A percentile compares a stretch with the other conserved stretches of the same genome.
Evolutionary conservation across 441 rosid genomes (phyloP).

Genomic region (Populus hybrid): DNA sequence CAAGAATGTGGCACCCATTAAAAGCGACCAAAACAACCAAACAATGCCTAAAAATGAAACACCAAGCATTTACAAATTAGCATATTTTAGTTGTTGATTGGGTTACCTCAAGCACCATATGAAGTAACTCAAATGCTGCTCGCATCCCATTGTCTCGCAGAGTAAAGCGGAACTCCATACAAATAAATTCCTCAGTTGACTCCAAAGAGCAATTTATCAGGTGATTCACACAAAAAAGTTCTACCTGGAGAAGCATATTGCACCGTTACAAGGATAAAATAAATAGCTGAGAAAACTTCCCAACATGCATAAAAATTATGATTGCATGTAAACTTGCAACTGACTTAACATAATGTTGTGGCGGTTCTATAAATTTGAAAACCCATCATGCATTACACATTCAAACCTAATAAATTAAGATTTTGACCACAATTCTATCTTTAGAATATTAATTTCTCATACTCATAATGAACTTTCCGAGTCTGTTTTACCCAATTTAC

Average conservation of each 20-base stretch:
- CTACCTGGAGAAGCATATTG: conserved; percentile 55
- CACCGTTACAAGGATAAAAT: background rate
- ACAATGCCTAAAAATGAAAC: conserved; percentile 5
- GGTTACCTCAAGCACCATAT: conserved; percentile 99
- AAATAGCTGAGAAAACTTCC: background rate
- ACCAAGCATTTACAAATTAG: background rate
- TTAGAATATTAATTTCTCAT: background rate
- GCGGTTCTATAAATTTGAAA: background rate
- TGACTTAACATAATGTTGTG: background rate
- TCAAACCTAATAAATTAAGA: background rate
- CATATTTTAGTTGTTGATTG: conserved; percentile 10
- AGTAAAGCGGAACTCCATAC: conserved; percentile 99
- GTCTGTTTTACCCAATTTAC: background rate
- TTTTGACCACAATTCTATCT: background rate
- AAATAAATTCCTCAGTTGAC: conserved; percentile 97
- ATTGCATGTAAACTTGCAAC: background rate
- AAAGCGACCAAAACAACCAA: background rate
- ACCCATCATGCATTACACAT: background rate
- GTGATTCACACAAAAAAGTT: conserved; percentile 98
- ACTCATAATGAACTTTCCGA: background rate
- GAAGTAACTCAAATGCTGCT: conserved; percentile 98
- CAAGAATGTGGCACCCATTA: background rate
- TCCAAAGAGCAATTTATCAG: conserved; percentile 98
- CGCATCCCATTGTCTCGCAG: conserved; percentile 96
- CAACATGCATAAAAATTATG: background rate